Percentiles rank a stretch among this genome's conserved stretches.
phyloP scores from a whole-genome alignment of 441 rosid species.

The Jatropha multifida region DNA sequence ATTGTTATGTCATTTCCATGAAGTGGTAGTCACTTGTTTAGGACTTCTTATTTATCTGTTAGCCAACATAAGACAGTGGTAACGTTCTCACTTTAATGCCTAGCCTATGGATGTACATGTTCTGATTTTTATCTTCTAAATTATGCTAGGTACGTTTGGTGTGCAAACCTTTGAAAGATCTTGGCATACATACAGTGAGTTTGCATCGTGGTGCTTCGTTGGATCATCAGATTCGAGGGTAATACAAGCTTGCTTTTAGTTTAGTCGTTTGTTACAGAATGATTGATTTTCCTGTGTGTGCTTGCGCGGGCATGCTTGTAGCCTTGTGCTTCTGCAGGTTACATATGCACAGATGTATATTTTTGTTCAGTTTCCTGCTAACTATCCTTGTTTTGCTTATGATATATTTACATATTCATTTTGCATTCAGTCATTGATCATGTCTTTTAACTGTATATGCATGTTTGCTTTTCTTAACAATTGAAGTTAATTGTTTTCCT shows the following conservation, averaged over 20 bases:
- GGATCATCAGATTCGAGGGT: slow-evolving; percentile 89
- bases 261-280: neutral
- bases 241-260: slow-evolving; percentile 13
- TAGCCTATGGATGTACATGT: neutral
- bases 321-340: neutral
- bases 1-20: neutral
- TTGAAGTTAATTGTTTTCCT: neutral
- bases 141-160: slow-evolving; percentile 61
- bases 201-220: slow-evolving; percentile 69
- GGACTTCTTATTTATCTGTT: slow-evolving; percentile 4
- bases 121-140: slow-evolving; percentile 11
- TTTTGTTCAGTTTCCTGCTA: neutral
- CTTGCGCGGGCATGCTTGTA: neutral
- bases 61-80: neutral
- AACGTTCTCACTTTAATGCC: slow-evolving; percentile 4
- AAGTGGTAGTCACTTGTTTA: neutral
- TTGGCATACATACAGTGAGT: slow-evolving; percentile 85
- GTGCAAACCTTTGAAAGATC: slow-evolving; percentile 81
- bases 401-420: slow-evolving; percentile 1
- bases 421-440: slow-evolving; percentile 4
- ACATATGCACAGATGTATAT: neutral
- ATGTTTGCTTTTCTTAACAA: neutral
- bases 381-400: neutral
- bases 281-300: neutral
- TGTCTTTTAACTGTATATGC: neutral